Evolutionary conservation across 164 flowering plant genomes (phyloP).

Genomic region (Aristolochia californica): DNA sequence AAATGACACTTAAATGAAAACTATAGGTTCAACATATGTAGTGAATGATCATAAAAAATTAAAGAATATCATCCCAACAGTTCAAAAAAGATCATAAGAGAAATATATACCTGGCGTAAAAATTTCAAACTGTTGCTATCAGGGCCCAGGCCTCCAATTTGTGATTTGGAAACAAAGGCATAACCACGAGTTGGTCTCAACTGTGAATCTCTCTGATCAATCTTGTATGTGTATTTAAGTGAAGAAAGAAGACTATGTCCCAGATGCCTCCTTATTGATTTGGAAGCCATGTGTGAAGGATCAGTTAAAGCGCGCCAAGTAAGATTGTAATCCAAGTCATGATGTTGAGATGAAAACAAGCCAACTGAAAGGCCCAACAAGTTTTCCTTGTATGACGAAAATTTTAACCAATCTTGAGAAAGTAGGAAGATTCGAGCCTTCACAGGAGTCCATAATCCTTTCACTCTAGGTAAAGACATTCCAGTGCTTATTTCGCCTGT

Average conservation of each 20-base stretch:
- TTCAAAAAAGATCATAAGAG: too few relatives aligned
- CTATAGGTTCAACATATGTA: too few relatives aligned
- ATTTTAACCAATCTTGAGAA: slow-evolving; percentile 87
- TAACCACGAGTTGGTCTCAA: slow-evolving; percentile 79
- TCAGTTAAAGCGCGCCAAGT: slow-evolving; percentile 81
- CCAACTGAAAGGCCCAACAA: slow-evolving; percentile 71
- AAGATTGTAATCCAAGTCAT: slow-evolving; percentile 68
- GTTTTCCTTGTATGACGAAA: slow-evolving; percentile 79
- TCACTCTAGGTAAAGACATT: slow-evolving; percentile 59
- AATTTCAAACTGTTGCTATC: slow-evolving; percentile 63
- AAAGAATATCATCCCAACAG: too few relatives aligned
- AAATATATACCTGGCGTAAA: slow-evolving; percentile 67
- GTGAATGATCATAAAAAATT: too few relatives aligned
- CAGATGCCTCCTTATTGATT: slow-evolving; percentile 74
- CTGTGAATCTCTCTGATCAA: slow-evolving; percentile 65
- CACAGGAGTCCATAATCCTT: slow-evolving; percentile 43
- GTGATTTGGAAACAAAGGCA: slow-evolving; percentile 64
- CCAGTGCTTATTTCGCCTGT: slow-evolving; percentile 77
- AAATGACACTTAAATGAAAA: too few relatives aligned
- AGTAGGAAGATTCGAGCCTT: slow-evolving; percentile 52
- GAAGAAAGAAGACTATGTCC: slow-evolving; percentile 77
- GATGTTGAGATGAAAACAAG: slow-evolving; percentile 46
- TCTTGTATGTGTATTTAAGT: slow-evolving; percentile 64
- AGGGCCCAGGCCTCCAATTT: slow-evolving; percentile 75
- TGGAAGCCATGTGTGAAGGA: slow-evolving; percentile 75